Evolutionary conservation across 176 grass and related monocot species (phyloP).

Genomic region (Elymus sibiricus): DNA sequence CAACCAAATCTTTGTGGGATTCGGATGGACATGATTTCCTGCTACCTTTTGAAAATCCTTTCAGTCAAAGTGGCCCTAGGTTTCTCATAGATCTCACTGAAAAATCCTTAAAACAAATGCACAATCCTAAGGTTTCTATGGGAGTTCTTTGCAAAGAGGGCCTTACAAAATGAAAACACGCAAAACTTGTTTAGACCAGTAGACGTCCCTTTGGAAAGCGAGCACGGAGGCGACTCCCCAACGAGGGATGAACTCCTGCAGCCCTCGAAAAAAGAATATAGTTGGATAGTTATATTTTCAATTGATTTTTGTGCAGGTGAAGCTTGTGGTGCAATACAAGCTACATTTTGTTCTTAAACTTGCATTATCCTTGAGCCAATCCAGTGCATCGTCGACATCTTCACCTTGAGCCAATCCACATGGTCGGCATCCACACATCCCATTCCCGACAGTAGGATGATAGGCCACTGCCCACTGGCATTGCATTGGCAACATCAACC

Average conservation of each 20-base stretch:
- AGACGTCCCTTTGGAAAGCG: not conserved
- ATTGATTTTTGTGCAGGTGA: not conserved
- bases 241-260: not conserved
- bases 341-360: not conserved
- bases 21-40: too few species aligned
- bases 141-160: not conserved
- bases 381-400: not conserved
- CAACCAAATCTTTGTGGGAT: too few species aligned
- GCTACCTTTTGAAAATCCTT: too few species aligned
- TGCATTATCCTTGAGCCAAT: not conserved
- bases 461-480: not conserved
- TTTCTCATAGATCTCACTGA: too few species aligned
- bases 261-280: not conserved
- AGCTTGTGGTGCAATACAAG: not conserved
- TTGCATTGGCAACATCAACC: not conserved
- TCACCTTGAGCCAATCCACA: too few species aligned
- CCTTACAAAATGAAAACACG: not conserved
- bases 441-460: not conserved
- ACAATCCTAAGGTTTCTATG: too few species aligned
- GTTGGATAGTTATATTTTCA: not conserved
- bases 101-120: too few species aligned
- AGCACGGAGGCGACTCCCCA: not conserved
- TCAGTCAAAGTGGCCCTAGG: too few species aligned
- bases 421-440: too few species aligned
- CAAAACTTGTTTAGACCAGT: not conserved